Percentiles rank a stretch among this genome's conserved stretches.
Conservation (phyloP, 2,329 filamentous ascomycete genomes). For the Trichoderma sp. region DNA sequence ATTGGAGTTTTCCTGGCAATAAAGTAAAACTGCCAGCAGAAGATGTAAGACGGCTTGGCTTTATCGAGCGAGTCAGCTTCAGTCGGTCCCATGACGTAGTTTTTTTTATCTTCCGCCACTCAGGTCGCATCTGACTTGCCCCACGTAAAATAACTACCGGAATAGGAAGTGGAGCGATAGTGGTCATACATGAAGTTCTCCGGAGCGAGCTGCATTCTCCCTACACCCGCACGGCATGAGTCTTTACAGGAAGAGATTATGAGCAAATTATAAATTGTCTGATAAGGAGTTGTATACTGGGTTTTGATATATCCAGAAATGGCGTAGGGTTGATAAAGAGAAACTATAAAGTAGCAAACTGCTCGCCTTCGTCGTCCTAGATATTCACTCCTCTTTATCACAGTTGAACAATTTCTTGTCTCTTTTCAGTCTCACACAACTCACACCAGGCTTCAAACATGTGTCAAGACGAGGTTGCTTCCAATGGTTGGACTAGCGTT, state of each 20-base stretch:
- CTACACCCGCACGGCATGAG: neutral
- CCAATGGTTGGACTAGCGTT: neutral
- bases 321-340: neutral
- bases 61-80: neutral
- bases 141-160: neutral
- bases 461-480: neutral
- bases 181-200: neutral
- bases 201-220: neutral
- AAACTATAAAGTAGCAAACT: neutral
- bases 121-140: neutral
- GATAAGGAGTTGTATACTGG: neutral
- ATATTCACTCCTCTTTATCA: neutral
- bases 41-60: neutral
- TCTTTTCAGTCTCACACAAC: neutral
- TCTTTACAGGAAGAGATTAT: neutral
- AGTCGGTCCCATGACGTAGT: neutral
- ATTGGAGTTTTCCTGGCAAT: neutral
- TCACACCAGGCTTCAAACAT: neutral
- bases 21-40: neutral
- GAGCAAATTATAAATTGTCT: neutral
- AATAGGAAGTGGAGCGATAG: neutral
- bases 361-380: neutral
- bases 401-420: neutral
- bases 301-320: neutral
- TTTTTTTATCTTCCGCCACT: neutral